Evolutionary conservation across 192 early-diverging fungal species (phyloP).

Genomic region (Jimgerdemannia flammicorona): DNA sequence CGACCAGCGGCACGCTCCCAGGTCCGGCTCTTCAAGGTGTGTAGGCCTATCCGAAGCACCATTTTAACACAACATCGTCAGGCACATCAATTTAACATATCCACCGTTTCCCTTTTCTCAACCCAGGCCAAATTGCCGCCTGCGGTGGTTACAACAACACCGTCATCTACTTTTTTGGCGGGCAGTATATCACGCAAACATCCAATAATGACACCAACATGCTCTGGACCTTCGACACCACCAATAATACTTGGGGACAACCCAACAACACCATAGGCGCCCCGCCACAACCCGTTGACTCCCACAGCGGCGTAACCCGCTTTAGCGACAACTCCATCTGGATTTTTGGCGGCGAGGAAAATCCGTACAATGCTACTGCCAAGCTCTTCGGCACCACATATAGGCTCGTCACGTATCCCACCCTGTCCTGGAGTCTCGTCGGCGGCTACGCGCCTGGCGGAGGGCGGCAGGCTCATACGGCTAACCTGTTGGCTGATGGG

Average conservation of each 20-base stretch:
- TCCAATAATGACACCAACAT: slow-evolving; percentile 4
- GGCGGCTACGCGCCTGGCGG: slow-evolving; percentile 6
- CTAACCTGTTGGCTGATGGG: slow-evolving; percentile 2
- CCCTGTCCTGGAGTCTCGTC: slow-evolving; percentile 3
- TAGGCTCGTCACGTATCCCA: background rate
- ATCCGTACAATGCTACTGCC: background rate
- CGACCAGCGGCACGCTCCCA: slow-evolving; percentile 8
- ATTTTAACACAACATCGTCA: background rate
- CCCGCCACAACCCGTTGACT: slow-evolving; percentile 6
- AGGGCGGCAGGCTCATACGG: slow-evolving; percentile 10
- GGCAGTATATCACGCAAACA: background rate
- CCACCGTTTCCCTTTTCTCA: background rate
- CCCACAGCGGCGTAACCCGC: slow-evolving; percentile 1
- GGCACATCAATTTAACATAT: background rate
- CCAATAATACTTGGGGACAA: slow-evolving; percentile 3
- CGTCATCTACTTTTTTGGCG: slow-evolving; percentile 10
- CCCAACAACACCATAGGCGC: slow-evolving; percentile 2
- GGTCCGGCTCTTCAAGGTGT: slow-evolving; percentile 9
- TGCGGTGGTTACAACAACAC: slow-evolving; percentile 10
- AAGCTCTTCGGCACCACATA: slow-evolving; percentile 4
- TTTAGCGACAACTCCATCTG: background rate
- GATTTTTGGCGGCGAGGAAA: slow-evolving; percentile 15
- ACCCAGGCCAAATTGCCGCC: slow-evolving; percentile 7
- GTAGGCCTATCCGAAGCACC: background rate
- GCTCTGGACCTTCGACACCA: slow-evolving; percentile 10